A percentile compares a stretch with the other conserved stretches of the same genome.
These are phyloP conservation scores for Mallotus repandus DNA, from an alignment of 441 rosid genomes.

Conservation along the genomic window DNA sequence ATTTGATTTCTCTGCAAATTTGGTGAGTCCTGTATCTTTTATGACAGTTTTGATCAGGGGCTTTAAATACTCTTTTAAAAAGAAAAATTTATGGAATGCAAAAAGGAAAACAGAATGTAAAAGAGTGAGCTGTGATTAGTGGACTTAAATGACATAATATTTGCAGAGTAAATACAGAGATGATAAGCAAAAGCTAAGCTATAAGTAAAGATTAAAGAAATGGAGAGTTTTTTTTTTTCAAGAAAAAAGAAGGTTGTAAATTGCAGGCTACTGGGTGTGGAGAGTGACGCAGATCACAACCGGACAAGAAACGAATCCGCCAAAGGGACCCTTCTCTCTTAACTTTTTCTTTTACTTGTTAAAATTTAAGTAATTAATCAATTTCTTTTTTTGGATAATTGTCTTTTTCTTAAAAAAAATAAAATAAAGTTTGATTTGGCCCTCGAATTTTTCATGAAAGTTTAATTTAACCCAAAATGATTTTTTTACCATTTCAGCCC, in stretches of 20 bases:
- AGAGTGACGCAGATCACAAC: constrained; percentile 14
- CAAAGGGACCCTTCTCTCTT: background rate
- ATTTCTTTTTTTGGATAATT: background rate
- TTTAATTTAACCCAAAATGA: too few species aligned
- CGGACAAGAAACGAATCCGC: constrained; percentile 27
- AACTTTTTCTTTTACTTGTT: background rate
- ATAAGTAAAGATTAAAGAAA: background rate
- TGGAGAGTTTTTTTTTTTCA: background rate
- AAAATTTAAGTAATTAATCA: background rate
- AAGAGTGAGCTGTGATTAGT: background rate
- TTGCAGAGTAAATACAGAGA: background rate
- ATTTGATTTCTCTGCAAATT: background rate
- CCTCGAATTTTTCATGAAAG: too few species aligned
- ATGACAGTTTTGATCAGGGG: background rate
- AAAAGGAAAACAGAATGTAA: background rate
- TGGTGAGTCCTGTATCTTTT: background rate
- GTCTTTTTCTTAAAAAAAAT: background rate
- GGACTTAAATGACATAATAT: background rate
- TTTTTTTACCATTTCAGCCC: too few species aligned
- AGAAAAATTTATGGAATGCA: too few species aligned
- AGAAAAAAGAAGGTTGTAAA: too few species aligned
- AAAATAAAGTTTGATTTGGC: too few species aligned
- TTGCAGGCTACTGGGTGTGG: background rate
- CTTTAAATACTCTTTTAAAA: background rate
- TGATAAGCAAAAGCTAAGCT: background rate